Evolutionary conservation across 352 stramenopile genomes (phyloP), one percentile per base, ranked within the genome.

Genomic region (Globisporangium echinulatum): DNA sequence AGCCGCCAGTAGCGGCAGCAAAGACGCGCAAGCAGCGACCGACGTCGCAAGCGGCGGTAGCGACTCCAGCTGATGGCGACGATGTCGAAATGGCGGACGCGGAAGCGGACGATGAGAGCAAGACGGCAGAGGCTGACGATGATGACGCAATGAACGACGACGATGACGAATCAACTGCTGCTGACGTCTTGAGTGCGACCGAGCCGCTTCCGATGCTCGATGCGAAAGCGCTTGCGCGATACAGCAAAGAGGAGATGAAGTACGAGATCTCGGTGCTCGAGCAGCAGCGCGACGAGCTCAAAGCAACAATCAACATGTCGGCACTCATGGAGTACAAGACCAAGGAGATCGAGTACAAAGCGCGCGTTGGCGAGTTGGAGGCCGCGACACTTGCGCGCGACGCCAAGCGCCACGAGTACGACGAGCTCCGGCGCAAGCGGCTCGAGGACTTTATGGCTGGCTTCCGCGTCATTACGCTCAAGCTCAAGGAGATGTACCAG

Each of bases 401-500:
- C 63, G 71, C 70, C 53, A 96, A 96, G 52, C 89, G 96, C 3
- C 88, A 95, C 59, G 82, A 93, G 59, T 98, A 98, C 70, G 97
- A 99, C 59, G 92, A 98, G 43, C 82, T 99, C 33, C 92, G 97
- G 44, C 90, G 94, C 49, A 89, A 98, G 65, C 92, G 98, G 17
- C 81, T 99, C 25, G 95, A 98, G 56, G 97, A 98, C 71, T 99
- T 99, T 70, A 99, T 99, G 97, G 85, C 94, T 33, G 98, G 98
- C 8, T 99, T 99, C 75, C 92, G 92, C 38, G 70, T 83, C 19
- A 99, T 99, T 75, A 99, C 97, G 37, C 82, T 99, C 46, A 99
- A 99, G 71, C 81, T 99, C 17, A 99, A 99, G 82, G 98, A 99
- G 67, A 99, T 99, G 97, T 99, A 99, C 67, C 96, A 99, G 76